Percentiles rank a stretch among this genome's conserved stretches.
Evolutionary conservation across 2,329 filamentous ascomycete species (phyloP).

Genomic region (Microcyclosporella mali): DNA sequence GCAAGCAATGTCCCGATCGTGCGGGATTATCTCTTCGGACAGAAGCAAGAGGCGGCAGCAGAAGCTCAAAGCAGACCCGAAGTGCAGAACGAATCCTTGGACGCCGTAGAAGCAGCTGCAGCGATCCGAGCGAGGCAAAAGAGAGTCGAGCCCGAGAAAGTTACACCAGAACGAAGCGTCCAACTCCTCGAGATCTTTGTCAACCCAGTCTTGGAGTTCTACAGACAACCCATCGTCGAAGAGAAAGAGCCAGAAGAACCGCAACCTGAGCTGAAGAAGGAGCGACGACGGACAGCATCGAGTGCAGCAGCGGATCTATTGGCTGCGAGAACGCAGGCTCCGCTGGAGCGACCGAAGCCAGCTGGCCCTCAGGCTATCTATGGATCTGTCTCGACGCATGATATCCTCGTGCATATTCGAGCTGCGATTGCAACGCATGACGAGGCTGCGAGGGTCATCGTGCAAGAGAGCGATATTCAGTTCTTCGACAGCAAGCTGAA

Average conservation of each 20-base stretch:
- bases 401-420: slow-evolving; percentile 46
- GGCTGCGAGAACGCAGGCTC: slow-evolving; percentile 20
- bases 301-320: slow-evolving; percentile 28
- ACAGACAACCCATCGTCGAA: slow-evolving; percentile 38
- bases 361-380: slow-evolving; percentile 37
- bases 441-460: slow-evolving; percentile 45
- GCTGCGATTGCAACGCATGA: slow-evolving; percentile 46
- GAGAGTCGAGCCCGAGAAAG: slow-evolving; percentile 32
- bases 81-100: not conserved
- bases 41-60: slow-evolving; percentile 7
- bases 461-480: slow-evolving; percentile 46
- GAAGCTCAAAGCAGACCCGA: not conserved
- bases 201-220: slow-evolving; percentile 43
- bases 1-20: slow-evolving; percentile 40
- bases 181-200: slow-evolving; percentile 46
- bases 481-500: slow-evolving; percentile 39
- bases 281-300: slow-evolving; percentile 14
- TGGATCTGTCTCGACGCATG: slow-evolving; percentile 50
- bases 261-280: slow-evolving; percentile 6
- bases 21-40: slow-evolving; percentile 42
- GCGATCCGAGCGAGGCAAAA: slow-evolving; percentile 13
- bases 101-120: not conserved
- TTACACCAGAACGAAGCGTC: slow-evolving; percentile 40
- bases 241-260: slow-evolving; percentile 26
- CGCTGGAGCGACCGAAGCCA: slow-evolving; percentile 13